phyloP scores from a whole-genome alignment of 805 yeast genomes.

The Scheffersomyces coipomensis region DNA sequence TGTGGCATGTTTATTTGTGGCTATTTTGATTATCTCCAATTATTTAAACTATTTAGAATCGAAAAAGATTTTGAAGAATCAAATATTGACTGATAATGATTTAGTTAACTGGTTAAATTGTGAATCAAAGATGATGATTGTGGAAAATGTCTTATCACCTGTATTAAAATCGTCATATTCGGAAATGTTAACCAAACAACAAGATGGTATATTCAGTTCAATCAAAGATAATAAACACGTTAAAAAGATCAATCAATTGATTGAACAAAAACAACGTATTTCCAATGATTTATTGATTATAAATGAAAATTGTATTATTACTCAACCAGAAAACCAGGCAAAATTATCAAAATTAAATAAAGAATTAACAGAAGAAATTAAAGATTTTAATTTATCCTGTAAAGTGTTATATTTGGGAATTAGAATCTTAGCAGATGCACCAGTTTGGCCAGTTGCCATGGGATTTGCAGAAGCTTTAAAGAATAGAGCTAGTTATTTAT shows the following conservation, averaged over 20 bases:
- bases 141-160: slow-evolving; percentile 58
- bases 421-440: slow-evolving; percentile 77
- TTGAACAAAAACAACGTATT: slow-evolving; percentile 16
- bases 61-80: slow-evolving; percentile 15
- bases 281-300: slow-evolving; percentile 1
- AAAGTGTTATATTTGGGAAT: slow-evolving; percentile 69
- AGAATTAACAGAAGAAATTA: slow-evolving; percentile 45
- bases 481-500: slow-evolving; percentile 40
- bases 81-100: slow-evolving; percentile 7
- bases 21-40: slow-evolving; percentile 62
- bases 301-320: slow-evolving; percentile 24
- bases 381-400: slow-evolving; percentile 49
- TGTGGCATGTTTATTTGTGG: slow-evolving; percentile 65
- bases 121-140: slow-evolving; percentile 56
- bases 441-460: slow-evolving; percentile 81
- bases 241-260: slow-evolving; percentile 46
- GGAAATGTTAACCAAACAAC: slow-evolving; percentile 56
- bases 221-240: slow-evolving; percentile 36
- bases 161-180: slow-evolving; percentile 52
- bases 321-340: background rate
- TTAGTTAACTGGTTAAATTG: slow-evolving; percentile 54
- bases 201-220: slow-evolving; percentile 55
- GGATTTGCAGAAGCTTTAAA: slow-evolving; percentile 79
- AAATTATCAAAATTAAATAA: slow-evolving; percentile 40
- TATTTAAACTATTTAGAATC: slow-evolving; percentile 56